These are phyloP conservation scores for Calonectria fujianensis DNA, from an alignment of 2,329 filamentous ascomycete species.

Conservation along the genomic window DNA sequence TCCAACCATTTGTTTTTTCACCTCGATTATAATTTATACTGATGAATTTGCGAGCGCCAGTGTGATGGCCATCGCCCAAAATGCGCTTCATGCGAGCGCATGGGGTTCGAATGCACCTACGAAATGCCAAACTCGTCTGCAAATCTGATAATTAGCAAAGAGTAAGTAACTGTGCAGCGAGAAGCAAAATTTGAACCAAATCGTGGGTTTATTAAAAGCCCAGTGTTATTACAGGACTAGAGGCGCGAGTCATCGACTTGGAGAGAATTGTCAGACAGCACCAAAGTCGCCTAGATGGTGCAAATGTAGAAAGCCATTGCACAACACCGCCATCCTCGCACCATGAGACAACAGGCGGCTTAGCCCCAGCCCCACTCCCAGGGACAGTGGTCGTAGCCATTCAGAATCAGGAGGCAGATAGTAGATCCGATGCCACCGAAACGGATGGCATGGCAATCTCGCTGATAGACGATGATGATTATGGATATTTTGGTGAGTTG, in stretches of 20 bases:
- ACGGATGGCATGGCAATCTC: constrained; percentile 42
- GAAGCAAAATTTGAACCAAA: background rate
- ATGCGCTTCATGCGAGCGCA: constrained; percentile 28
- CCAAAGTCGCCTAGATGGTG: constrained; percentile 1
- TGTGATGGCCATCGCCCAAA: constrained; percentile 37
- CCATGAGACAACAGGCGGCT: background rate
- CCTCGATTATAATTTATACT: background rate
- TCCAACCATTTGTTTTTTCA: background rate
- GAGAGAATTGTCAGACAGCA: constrained; percentile 4
- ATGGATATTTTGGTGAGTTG: constrained; percentile 39
- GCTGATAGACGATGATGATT: constrained; percentile 40
- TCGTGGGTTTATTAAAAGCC: background rate
- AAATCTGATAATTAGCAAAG: constrained; percentile 25
- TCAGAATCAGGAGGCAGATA: constrained; percentile 27
- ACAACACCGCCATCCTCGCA: background rate
- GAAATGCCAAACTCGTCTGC: constrained; percentile 32
- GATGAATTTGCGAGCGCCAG: background rate
- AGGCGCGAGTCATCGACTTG: constrained; percentile 7
- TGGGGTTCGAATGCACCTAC: constrained; percentile 40
- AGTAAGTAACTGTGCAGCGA: background rate
- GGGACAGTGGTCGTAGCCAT: constrained; percentile 33
- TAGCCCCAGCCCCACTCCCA: background rate
- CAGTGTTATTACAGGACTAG: constrained; percentile 28
- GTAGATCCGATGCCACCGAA: constrained; percentile 12
- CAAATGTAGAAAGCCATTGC: constrained; percentile 8